These are phyloP conservation scores for Rhexocercosporidium sp. DNA, from an alignment of 2,329 filamentous ascomycete genomes.

Conservation along the genomic window DNA sequence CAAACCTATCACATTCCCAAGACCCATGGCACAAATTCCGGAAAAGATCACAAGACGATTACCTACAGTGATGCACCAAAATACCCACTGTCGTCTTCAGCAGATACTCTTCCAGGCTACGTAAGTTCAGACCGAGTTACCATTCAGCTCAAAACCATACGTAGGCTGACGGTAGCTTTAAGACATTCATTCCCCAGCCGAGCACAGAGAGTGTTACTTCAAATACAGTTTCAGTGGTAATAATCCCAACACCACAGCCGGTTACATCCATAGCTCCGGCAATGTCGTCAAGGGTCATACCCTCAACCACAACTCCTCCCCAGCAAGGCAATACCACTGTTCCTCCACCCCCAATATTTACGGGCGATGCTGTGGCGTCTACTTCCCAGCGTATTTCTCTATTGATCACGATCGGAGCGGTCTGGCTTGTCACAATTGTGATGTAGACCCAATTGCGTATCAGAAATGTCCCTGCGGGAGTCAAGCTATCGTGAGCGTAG, in stretches of 20 bases:
- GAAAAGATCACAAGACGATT: not conserved
- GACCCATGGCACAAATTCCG: not conserved
- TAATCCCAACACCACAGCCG: not conserved
- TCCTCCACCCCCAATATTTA: not conserved
- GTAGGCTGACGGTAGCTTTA: not conserved
- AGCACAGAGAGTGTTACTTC: slow-evolving; percentile 8
- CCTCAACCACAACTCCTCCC: slow-evolving; percentile 5
- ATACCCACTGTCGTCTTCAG: not conserved
- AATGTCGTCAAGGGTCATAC: not conserved
- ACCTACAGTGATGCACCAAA: not conserved
- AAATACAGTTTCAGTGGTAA: not conserved
- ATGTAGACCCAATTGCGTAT: not conserved
- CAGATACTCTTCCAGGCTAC: not conserved
- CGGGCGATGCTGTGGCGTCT: not conserved
- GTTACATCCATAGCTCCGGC: not conserved
- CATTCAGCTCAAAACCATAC: not conserved
- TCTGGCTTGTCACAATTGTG: not conserved
- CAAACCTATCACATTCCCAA: not conserved
- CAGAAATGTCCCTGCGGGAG: not conserved
- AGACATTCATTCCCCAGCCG: not conserved
- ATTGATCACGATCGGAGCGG: not conserved
- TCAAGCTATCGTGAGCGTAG: not conserved
- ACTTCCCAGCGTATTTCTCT: not conserved
- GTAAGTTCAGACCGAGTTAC: not conserved
- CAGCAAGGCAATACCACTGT: slow-evolving; percentile 9